Evolutionary conservation across 2,329 filamentous ascomycete species (phyloP), one percentile per base, ranked within the genome.

Genomic region (Clonostachys solani): DNA sequence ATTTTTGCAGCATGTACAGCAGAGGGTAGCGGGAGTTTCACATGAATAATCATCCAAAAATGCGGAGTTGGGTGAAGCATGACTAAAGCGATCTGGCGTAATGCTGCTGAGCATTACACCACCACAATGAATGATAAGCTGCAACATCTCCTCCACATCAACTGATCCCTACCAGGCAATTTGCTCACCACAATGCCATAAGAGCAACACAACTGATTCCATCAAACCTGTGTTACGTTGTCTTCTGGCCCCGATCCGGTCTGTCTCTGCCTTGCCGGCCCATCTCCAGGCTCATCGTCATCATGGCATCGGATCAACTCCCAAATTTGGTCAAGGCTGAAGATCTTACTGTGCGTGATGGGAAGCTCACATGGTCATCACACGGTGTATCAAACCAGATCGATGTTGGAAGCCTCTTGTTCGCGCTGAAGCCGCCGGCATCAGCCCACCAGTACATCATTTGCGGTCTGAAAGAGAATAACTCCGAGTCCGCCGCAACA

Each of bases 401-500:
- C 9, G 51, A 51, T 13, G n/a, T 51, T 34, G 50, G 60, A 44
- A 54, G 65, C 40, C 16, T 69, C 4, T 19, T 68, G 13, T 60
- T 66, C 37, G 48, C 59, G 19, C 43, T 63, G 1, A 48, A 55
- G 35, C 33, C 47, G 12, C 34, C 49, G 17, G 33, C 33, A 3
- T 7, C 34, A 3, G 35, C 47, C n/a, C 5, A 13, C 12, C 35
- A 33, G 9, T 58, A 52, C 48, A 47, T 69, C 18, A 57, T 78
- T 6, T 63, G 68, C 52, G 62, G 62, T 19, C 60, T 80, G 7
- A 50, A 56, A 4, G 68, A 74, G 50, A 55, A 61, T 7, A 40
- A 54, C 5, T 59, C 59, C 18, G 52, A 58, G 49, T 34, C 50
- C 44, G 42, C 54, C 17, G 23, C 23, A 29, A 47, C 17, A 2